Conservation (phyloP, 2,329 filamentous ascomycete genomes). For the Stachybotrys chlorohalonatus region DNA sequence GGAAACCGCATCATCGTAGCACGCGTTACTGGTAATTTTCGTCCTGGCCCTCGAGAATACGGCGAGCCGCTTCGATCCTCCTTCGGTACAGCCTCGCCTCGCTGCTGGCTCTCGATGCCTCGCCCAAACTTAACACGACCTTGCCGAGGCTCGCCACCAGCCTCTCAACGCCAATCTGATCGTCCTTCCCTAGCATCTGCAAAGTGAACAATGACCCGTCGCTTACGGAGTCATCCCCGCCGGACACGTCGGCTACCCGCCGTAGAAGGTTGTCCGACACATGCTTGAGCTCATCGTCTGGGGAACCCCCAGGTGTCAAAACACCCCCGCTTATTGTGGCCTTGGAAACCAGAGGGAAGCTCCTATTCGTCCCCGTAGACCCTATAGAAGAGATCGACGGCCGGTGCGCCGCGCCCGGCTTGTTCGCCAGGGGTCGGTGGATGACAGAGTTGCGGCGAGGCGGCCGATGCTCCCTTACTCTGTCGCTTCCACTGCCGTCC, state of each 20-base stretch:
- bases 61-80: slow-evolving; percentile 65
- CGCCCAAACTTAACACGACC: slow-evolving; percentile 49
- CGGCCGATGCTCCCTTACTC: slow-evolving; percentile 15
- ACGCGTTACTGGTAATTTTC: slow-evolving; percentile 12
- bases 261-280: slow-evolving; percentile 40
- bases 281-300: slow-evolving; percentile 37
- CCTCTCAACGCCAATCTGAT: slow-evolving; percentile 50
- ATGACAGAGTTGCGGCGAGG: slow-evolving; percentile 24
- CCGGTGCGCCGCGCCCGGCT: slow-evolving; percentile 35
- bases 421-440: slow-evolving; percentile 33
- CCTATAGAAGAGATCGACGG: slow-evolving; percentile 49
- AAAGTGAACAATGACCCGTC: slow-evolving; percentile 30
- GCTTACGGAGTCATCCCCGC: slow-evolving; percentile 18
- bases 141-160: slow-evolving; percentile 50
- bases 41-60: slow-evolving; percentile 62
- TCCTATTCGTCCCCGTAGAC: slow-evolving; percentile 50
- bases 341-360: slow-evolving; percentile 52
- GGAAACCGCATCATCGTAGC: background rate
- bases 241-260: slow-evolving; percentile 34
- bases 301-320: slow-evolving; percentile 38
- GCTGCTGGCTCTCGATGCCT: slow-evolving; percentile 43
- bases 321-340: slow-evolving; percentile 35
- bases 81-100: slow-evolving; percentile 58
- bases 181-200: slow-evolving; percentile 41
- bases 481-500: slow-evolving; percentile 6